Conservation (phyloP, 2,329 filamentous ascomycete species). For the Sporothrix dimorphospora region DNA sequence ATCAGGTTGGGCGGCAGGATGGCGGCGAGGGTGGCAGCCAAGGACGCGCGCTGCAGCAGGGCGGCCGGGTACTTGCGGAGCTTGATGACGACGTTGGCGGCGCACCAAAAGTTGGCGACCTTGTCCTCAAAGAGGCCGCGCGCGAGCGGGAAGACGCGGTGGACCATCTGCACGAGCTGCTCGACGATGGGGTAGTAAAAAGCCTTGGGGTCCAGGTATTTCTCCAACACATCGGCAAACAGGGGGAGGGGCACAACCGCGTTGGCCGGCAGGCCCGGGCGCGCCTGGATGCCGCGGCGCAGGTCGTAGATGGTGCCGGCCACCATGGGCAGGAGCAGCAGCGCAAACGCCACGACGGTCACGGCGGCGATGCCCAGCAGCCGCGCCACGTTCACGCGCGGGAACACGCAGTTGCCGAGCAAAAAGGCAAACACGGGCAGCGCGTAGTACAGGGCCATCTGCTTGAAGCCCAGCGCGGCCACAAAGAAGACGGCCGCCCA, state of each 20-base stretch:
- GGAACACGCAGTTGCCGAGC: conserved; percentile 81
- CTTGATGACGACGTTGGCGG: conserved; percentile 86
- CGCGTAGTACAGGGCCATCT: conserved; percentile 98
- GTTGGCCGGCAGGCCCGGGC: conserved; percentile 59
- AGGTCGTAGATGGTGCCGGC: conserved; percentile 71
- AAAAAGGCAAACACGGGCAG: conserved; percentile 91
- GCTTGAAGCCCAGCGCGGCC: conserved; percentile 91
- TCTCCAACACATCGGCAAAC: conserved; percentile 57
- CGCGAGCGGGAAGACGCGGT: conserved; percentile 94
- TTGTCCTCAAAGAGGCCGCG: conserved; percentile 98
- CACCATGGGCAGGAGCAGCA: conserved; percentile 76
- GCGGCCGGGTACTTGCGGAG: conserved; percentile 72
- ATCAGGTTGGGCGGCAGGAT: conserved; percentile 80
- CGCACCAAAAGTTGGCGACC: conserved; percentile 98
- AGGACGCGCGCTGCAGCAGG: conserved; percentile 74
- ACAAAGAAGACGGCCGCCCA: conserved; percentile 97
- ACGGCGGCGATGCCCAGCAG: conserved; percentile 75
- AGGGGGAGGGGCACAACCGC: conserved; percentile 65
- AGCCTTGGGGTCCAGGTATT: conserved; percentile 64
- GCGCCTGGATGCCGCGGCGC: conserved; percentile 63
- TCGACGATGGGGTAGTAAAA: conserved; percentile 75
- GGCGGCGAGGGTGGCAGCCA: conserved; percentile 72
- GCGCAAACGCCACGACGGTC: conserved; percentile 72
- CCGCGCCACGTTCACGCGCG: conserved; percentile 66
- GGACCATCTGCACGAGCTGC: conserved; percentile 80